phyloP scores from a whole-genome alignment of 306 rosid species.

The Prunus armeniaca region DNA sequence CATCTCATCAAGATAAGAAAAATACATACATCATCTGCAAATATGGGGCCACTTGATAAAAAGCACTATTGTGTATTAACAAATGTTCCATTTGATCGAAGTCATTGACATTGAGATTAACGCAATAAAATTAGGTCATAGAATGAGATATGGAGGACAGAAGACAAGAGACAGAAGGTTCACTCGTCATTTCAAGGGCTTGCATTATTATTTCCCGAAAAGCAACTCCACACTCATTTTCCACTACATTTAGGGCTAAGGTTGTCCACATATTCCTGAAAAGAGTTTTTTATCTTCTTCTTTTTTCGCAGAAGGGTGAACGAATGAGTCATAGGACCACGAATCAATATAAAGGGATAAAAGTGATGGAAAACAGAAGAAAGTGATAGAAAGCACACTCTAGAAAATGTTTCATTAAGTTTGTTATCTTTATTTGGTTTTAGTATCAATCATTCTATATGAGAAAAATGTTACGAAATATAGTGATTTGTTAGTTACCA shows the following conservation, averaged over 20 bases:
- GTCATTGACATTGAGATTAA: neutral
- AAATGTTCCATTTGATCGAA: neutral
- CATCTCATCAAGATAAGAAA: neutral
- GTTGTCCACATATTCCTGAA: conserved; percentile 6
- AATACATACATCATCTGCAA: neutral
- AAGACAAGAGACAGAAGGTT: conserved; percentile 3
- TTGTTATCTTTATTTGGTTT: neutral
- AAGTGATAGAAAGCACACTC: neutral
- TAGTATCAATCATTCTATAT: no score
- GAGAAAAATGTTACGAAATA: no score
- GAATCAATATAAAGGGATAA: neutral
- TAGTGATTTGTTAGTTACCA: no score
- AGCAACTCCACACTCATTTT: conserved; percentile 11
- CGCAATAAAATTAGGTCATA: neutral
- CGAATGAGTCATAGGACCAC: conserved; percentile 5
- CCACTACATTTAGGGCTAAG: conserved; percentile 20
- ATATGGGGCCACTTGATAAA: no score
- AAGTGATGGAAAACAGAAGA: neutral
- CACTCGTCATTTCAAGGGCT: neutral
- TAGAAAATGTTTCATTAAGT: no score
- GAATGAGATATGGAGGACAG: conserved; percentile 6
- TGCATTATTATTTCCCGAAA: neutral
- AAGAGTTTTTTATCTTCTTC: neutral
- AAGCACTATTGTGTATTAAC: no score
- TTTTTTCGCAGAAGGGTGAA: neutral